phyloP scores from a whole-genome alignment of 169 alveolate genomes.

The Cryptosporidium sp. region DNA sequence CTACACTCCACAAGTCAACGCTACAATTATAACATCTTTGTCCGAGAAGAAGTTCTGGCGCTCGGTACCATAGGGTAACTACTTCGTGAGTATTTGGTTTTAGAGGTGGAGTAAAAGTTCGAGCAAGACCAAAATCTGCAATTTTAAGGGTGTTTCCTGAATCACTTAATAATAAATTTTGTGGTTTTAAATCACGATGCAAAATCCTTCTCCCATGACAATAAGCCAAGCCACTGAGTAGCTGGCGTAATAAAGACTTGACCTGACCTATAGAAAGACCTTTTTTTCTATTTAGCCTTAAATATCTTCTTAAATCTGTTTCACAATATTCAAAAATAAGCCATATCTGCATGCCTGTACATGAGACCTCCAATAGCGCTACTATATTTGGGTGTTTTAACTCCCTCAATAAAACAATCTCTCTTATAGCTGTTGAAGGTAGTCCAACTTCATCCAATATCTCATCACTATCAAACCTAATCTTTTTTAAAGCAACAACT shows the following conservation, averaged over 20 bases:
- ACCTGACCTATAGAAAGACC: slow-evolving; percentile 78
- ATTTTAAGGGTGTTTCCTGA: slow-evolving; percentile 75
- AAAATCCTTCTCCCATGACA: slow-evolving; percentile 90
- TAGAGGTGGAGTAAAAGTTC: slow-evolving; percentile 89
- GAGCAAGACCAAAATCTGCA: slow-evolving; percentile 93
- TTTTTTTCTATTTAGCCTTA: slow-evolving; percentile 80
- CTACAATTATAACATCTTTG: slow-evolving; percentile 86
- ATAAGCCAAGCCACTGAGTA: slow-evolving; percentile 84
- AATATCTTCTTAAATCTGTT: slow-evolving; percentile 77
- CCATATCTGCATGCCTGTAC: slow-evolving; percentile 75
- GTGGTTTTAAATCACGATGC: slow-evolving; percentile 92
- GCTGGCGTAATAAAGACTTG: slow-evolving; percentile 83
- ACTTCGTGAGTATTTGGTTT: slow-evolving; percentile 91
- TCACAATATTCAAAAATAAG: slow-evolving; percentile 81
- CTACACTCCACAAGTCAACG: slow-evolving; percentile 92
- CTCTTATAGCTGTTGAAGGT: slow-evolving; percentile 90
- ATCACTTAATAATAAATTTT: slow-evolving; percentile 85
- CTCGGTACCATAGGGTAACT: slow-evolving; percentile 90
- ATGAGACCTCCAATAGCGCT: slow-evolving; percentile 76
- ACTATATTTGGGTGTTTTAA: slow-evolving; percentile 89
- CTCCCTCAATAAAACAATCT: slow-evolving; percentile 87
- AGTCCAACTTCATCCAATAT: slow-evolving; percentile 89
- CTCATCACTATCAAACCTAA: slow-evolving; percentile 82
- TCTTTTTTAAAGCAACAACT: slow-evolving; percentile 81
- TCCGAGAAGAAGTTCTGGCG: slow-evolving; percentile 91